These are phyloP conservation scores for Trichoderma endophyticum DNA, from an alignment of 2,329 filamentous ascomycete genomes.

Conservation along the genomic window DNA sequence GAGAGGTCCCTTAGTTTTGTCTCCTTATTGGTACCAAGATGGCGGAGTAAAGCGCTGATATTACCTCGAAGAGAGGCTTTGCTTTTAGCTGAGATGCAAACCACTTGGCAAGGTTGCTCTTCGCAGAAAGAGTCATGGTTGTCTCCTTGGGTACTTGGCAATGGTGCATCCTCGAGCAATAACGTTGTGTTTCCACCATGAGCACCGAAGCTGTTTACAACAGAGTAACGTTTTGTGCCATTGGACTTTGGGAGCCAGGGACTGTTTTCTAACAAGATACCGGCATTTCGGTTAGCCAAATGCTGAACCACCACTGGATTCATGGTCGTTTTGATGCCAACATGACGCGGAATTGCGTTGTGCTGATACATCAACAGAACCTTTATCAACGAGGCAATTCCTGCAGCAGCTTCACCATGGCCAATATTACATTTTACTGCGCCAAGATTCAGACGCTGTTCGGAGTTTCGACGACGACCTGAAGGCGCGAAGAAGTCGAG, in stretches of 20 bases:
- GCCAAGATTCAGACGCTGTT: slow-evolving; percentile 59
- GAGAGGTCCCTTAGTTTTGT: not conserved
- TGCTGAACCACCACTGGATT: slow-evolving; percentile 56
- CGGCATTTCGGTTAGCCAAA: slow-evolving; percentile 54
- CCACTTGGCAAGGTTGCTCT: not conserved
- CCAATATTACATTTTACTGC: slow-evolving; percentile 65
- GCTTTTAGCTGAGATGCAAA: slow-evolving; percentile 12
- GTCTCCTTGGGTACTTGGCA: not conserved
- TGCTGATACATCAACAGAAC: slow-evolving; percentile 63
- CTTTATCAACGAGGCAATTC: slow-evolving; percentile 60
- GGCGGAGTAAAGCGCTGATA: not conserved
- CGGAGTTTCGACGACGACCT: slow-evolving; percentile 44
- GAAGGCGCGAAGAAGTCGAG: slow-evolving; percentile 51
- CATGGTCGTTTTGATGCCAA: slow-evolving; percentile 62
- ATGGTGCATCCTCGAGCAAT: slow-evolving; percentile 55
- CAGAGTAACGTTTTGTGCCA: slow-evolving; percentile 38
- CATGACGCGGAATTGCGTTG: slow-evolving; percentile 58
- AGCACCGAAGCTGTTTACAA: slow-evolving; percentile 68
- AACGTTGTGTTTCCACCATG: slow-evolving; percentile 70
- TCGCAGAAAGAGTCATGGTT: not conserved
- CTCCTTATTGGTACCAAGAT: slow-evolving; percentile 39
- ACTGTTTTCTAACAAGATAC: slow-evolving; percentile 30
- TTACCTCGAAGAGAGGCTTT: not conserved
- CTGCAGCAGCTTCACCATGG: slow-evolving; percentile 62
- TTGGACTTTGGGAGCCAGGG: not conserved